Percentiles rank a stretch among this genome's conserved stretches.
These are phyloP conservation scores for Hexamita inflata DNA, from an alignment of 208 protist species.

Conservation along the genomic window DNA sequence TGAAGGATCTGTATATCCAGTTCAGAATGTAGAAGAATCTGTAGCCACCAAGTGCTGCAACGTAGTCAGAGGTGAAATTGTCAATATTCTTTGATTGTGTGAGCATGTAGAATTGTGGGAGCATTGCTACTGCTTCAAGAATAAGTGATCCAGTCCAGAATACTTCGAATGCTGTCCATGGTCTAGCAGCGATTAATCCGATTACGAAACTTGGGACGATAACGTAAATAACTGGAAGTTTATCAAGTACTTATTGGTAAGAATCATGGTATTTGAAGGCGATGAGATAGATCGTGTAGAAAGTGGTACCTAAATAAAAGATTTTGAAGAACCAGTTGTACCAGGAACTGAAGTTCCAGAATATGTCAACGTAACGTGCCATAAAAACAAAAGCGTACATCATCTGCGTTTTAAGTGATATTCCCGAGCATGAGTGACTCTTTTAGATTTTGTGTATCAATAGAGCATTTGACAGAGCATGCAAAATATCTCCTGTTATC, in stretches of 20 bases:
- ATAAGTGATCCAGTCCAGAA: constrained; percentile 25
- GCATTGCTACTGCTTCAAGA: constrained; percentile 7
- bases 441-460: neutral
- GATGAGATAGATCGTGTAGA: constrained; percentile 28
- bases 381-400: constrained; percentile 25
- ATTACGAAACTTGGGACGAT: neutral
- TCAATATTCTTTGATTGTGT: neutral
- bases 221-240: neutral
- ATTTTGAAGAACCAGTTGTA: constrained; percentile 27
- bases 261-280: neutral
- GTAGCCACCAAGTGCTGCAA: constrained; percentile 20
- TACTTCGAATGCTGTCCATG: constrained; percentile 5
- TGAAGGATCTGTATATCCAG: constrained; percentile 13
- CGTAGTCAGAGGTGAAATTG: constrained; percentile 18
- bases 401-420: constrained; percentile 27
- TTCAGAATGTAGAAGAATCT: constrained; percentile 23
- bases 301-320: constrained; percentile 11
- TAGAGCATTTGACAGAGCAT: neutral
- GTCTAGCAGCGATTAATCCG: neutral
- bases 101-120: constrained; percentile 24
- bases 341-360: constrained; percentile 22
- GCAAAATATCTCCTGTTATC: constrained; percentile 13
- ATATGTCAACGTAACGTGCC: constrained; percentile 22
- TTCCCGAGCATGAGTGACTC: constrained; percentile 1
- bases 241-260: constrained; percentile 17